Evolutionary conservation across 306 rosid genomes (phyloP).

Genomic region (Crataegus laevigata): DNA sequence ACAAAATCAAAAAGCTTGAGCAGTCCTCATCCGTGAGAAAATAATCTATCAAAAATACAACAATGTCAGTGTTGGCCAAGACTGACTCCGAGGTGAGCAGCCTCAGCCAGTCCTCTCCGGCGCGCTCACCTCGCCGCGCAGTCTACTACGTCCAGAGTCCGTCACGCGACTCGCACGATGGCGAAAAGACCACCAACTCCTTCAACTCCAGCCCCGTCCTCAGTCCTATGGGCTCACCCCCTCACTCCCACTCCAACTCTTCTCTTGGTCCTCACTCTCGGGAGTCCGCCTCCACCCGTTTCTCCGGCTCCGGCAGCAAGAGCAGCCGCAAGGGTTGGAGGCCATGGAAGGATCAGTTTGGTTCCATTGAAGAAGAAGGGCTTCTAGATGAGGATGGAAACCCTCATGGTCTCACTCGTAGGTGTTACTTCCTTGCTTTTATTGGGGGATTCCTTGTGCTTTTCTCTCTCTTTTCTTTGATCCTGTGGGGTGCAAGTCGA

Average conservation of each 20-base stretch:
- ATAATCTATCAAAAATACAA: not conserved
- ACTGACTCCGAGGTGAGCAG: slow-evolving; percentile 94
- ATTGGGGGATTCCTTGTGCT: slow-evolving; percentile 36
- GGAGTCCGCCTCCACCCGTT: slow-evolving; percentile 85
- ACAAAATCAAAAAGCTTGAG: not conserved
- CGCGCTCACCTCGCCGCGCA: slow-evolving; percentile 49
- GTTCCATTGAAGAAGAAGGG: slow-evolving; percentile 74
- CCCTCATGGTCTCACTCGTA: slow-evolving; percentile 28
- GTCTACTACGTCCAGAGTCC: slow-evolving; percentile 86
- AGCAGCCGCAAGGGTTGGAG: slow-evolving; percentile 39
- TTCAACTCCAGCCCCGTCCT: slow-evolving; percentile 71
- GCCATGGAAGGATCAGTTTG: slow-evolving; percentile 62
- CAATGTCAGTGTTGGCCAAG: slow-evolving; percentile 48
- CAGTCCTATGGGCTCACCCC: slow-evolving; percentile 90
- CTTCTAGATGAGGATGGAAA: slow-evolving; percentile 41
- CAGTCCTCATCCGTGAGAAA: not conserved
- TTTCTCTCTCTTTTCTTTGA: slow-evolving; percentile 61
- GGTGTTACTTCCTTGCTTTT: slow-evolving; percentile 58
- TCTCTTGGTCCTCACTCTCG: slow-evolving; percentile 79
- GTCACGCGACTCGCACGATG: slow-evolving; percentile 74
- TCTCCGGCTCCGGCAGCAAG: slow-evolving; percentile 49
- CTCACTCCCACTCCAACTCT: slow-evolving; percentile 87
- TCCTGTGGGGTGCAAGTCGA: slow-evolving; percentile 81
- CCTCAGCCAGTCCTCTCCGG: slow-evolving; percentile 66
- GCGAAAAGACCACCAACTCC: slow-evolving; percentile 85